Conservation (phyloP, 31 red algal genomes). For the Odonthalia washingtoniensis region DNA sequence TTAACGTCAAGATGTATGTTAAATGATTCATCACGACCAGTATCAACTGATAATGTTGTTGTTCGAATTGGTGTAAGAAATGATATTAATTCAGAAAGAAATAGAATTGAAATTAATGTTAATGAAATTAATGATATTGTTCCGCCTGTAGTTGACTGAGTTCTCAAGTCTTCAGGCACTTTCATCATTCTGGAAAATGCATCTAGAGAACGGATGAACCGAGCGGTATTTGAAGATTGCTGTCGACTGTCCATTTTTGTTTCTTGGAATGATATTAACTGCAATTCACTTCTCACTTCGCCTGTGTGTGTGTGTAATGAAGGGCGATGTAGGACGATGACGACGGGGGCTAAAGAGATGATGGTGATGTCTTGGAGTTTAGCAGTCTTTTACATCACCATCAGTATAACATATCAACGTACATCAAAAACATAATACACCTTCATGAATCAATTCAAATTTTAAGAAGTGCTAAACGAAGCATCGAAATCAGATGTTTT, state of each 20-base stretch:
- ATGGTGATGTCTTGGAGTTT: too few relatives aligned
- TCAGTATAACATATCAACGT: too few relatives aligned
- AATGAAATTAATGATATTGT: conserved; percentile 75
- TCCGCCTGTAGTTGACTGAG: conserved; percentile 79
- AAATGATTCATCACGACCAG: conserved; percentile 61
- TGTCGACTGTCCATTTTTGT: not conserved
- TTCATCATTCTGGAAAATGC: conserved; percentile 89
- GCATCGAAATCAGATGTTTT: too few relatives aligned
- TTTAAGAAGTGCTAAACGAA: too few relatives aligned
- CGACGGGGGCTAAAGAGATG: too few relatives aligned
- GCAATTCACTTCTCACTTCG: too few relatives aligned
- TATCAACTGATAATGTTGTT: conserved; percentile 73
- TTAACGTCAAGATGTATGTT: conserved; percentile 78
- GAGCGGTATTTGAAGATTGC: not conserved
- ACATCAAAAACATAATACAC: too few relatives aligned
- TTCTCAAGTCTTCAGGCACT: conserved; percentile 82
- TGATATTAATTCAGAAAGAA: conserved; percentile 73
- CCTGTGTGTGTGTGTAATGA: too few relatives aligned
- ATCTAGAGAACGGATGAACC: conserved; percentile 74
- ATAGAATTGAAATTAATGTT: conserved; percentile 66
- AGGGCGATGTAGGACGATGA: too few relatives aligned
- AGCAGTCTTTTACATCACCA: too few relatives aligned
- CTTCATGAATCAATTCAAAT: too few relatives aligned
- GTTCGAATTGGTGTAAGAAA: conserved; percentile 64
- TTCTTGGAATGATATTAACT: too few relatives aligned